These are phyloP conservation scores for Symbiodinium pilosum DNA, from an alignment of 73 alveolate genomes.

Conservation along the genomic window DNA sequence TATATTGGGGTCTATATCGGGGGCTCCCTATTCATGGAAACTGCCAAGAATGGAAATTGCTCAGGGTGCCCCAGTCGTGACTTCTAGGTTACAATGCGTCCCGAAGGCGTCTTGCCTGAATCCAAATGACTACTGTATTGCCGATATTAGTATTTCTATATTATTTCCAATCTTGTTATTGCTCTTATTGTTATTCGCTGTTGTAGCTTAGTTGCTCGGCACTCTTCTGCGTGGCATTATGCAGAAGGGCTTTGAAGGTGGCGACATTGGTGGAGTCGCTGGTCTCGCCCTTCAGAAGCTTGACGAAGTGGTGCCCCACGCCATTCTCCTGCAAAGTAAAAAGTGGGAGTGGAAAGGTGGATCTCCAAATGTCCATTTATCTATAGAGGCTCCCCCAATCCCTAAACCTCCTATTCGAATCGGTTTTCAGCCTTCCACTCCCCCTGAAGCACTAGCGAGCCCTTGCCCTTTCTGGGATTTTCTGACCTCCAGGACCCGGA, in stretches of 20 bases:
- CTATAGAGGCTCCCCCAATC: background rate
- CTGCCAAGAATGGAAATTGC: background rate
- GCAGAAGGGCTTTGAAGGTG: background rate
- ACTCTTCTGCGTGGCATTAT: background rate
- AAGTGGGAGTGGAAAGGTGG: background rate
- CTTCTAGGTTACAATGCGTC: background rate
- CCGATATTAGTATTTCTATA: too few species aligned
- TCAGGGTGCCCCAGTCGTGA: background rate
- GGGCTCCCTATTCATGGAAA: background rate
- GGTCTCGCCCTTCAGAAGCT: slow-evolving; percentile 16
- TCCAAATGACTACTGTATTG: too few species aligned
- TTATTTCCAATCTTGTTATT: too few species aligned
- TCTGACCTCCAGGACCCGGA: background rate
- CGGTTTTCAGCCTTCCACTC: too few species aligned
- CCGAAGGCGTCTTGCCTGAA: background rate
- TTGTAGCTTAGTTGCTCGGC: background rate
- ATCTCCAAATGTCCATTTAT: background rate
- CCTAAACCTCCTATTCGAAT: too few species aligned
- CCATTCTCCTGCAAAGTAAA: background rate
- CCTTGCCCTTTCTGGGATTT: background rate
- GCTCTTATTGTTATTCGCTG: too few species aligned
- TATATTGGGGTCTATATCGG: background rate
- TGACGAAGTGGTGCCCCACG: slow-evolving; percentile 26
- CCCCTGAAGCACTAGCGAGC: background rate
- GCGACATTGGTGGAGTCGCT: slow-evolving; percentile 3